phyloP scores from a whole-genome alignment of 305 asterid species.

The Fraxinus greggii region DNA sequence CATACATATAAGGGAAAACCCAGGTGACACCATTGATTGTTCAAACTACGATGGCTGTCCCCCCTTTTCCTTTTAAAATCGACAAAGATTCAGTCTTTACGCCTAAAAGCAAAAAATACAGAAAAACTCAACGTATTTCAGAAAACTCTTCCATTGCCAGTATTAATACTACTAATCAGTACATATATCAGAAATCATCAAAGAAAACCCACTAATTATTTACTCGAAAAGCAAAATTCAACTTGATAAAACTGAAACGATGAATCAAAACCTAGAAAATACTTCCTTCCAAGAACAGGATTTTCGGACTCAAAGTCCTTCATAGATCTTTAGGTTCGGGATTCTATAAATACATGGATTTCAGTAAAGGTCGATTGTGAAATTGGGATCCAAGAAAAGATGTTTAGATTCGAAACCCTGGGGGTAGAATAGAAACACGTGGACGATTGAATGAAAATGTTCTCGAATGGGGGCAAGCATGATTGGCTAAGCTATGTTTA shows the following conservation, averaged over 20 bases:
- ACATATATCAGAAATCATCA: conserved; percentile 9
- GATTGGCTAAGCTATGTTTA: background rate
- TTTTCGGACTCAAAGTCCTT: conserved; percentile 19
- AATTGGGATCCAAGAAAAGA: conserved; percentile 28
- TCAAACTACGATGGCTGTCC: background rate
- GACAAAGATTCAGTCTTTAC: conserved; percentile 24
- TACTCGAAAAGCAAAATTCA: background rate
- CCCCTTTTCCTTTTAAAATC: conserved; percentile 2
- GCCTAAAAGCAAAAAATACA: conserved; percentile 1
- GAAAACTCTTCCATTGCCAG: conserved; percentile 19
- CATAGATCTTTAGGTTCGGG: conserved; percentile 13
- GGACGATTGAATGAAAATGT: conserved; percentile 21
- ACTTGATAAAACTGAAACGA: conserved; percentile 6
- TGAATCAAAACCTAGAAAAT: conserved; percentile 13
- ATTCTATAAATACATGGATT: conserved; percentile 15
- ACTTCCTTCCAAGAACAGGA: conserved; percentile 5
- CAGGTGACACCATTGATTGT: conserved; percentile 62
- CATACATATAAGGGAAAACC: conserved; percentile 65
- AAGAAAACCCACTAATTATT: background rate
- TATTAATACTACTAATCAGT: background rate
- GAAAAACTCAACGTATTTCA: background rate
- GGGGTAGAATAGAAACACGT: background rate
- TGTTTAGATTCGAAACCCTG: conserved; percentile 19
- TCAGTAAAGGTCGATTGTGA: background rate
- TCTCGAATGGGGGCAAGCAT: background rate